Percentiles rank a stretch among this genome's conserved stretches.
Evolutionary conservation across 2,329 filamentous ascomycete genomes (phyloP).

Genomic region (Drechslera avenae): DNA sequence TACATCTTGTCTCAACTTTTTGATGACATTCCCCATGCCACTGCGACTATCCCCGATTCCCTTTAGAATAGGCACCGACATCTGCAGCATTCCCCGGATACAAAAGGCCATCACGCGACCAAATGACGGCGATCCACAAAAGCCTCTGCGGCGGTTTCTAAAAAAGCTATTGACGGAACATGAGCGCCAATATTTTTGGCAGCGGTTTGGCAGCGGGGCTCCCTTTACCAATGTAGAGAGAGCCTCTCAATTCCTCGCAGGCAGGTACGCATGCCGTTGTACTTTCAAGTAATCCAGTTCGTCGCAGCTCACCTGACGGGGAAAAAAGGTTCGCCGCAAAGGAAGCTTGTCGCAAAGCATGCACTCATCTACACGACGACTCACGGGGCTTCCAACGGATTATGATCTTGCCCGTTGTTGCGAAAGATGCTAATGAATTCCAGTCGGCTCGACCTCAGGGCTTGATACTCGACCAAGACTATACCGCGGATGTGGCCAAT

Average conservation of each 20-base stretch:
- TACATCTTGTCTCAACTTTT: not conserved
- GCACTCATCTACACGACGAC: conserved; percentile 29
- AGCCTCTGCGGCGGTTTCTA: conserved; percentile 27
- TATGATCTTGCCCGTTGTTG: conserved; percentile 43
- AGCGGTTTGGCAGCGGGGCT: conserved; percentile 30
- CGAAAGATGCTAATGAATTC: conserved; percentile 2
- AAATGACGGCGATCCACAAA: conserved; percentile 2
- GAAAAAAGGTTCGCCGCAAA: conserved; percentile 57
- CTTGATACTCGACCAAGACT: conserved; percentile 31
- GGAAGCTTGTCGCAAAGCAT: conserved; percentile 57
- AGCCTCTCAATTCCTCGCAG: conserved; percentile 41
- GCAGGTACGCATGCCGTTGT: conserved; percentile 34
- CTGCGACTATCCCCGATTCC: conserved; percentile 65
- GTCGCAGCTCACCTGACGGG: conserved; percentile 8
- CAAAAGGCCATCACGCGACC: conserved; percentile 57
- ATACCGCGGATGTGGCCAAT: not conserved
- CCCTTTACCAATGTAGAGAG: conserved; percentile 17
- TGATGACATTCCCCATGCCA: no score
- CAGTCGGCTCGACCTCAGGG: conserved; percentile 31
- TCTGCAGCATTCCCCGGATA: conserved; percentile 73
- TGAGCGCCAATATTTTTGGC: conserved; percentile 39
- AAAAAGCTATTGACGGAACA: conserved; percentile 37
- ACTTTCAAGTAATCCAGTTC: not conserved
- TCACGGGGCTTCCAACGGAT: conserved; percentile 44
- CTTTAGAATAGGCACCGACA: conserved; percentile 76